A percentile compares a stretch with the other conserved stretches of the same genome.
These are phyloP conservation scores for Ceratocystis colombiana DNA, from an alignment of 2,329 filamentous ascomycete genomes.

Conservation along the genomic window DNA sequence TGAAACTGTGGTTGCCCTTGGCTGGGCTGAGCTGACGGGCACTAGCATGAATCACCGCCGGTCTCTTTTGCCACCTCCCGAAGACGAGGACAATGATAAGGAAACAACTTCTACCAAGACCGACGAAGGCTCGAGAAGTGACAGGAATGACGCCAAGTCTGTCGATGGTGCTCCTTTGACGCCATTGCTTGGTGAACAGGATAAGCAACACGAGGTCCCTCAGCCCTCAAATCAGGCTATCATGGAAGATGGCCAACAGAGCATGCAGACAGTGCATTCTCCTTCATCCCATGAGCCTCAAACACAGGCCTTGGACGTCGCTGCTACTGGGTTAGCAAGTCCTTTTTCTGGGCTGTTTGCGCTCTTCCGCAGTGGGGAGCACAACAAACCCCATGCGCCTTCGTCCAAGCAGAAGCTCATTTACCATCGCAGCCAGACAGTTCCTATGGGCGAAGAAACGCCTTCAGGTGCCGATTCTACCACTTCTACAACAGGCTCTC, in stretches of 20 bases:
- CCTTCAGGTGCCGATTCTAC: neutral
- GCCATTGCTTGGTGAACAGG: conserved; percentile 28
- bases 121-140: neutral
- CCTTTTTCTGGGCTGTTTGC: conserved; percentile 58
- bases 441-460: conserved; percentile 32
- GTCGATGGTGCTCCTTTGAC: conserved; percentile 33
- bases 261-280: conserved; percentile 37
- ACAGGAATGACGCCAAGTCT: conserved; percentile 28
- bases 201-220: conserved; percentile 51
- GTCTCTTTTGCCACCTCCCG: conserved; percentile 37
- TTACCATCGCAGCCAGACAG: conserved; percentile 67
- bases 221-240: conserved; percentile 58
- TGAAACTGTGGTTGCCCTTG: conserved; percentile 85
- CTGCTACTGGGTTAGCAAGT: conserved; percentile 30
- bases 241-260: conserved; percentile 55
- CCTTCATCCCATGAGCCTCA: conserved; percentile 28
- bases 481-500: neutral
- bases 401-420: conserved; percentile 57
- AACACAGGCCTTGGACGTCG: conserved; percentile 24
- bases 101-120: conserved; percentile 14
- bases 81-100: conserved; percentile 31
- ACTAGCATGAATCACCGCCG: conserved; percentile 46
- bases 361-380: conserved; percentile 56
- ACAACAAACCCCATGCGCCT: conserved; percentile 40
- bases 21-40: conserved; percentile 83